A percentile compares a stretch with the other conserved stretches of the same genome.
Evolutionary conservation across 108 stramenopile genomes (phyloP).

Genomic region (Aureococcus anophagefferens): DNA sequence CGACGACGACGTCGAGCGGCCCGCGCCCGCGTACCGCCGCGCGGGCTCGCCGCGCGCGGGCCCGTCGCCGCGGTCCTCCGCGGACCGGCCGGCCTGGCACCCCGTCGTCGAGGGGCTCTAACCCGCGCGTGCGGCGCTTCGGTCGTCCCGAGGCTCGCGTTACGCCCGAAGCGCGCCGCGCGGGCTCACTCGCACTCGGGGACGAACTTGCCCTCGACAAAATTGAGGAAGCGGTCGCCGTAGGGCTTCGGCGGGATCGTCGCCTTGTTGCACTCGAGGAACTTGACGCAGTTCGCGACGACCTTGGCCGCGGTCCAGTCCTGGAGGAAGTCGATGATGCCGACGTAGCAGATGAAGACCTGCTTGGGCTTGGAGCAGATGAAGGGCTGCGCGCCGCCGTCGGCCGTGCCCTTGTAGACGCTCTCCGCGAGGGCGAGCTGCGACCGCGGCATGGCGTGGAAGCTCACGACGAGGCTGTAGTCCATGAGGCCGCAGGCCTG

Average conservation of each 20-base stretch:
- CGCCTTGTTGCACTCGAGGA: neutral
- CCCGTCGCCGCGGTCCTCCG: no score
- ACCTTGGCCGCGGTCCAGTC: slow-evolving; percentile 64
- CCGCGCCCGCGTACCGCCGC: no score
- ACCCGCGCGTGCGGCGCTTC: no score
- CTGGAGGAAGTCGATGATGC: slow-evolving; percentile 79
- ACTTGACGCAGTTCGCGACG: slow-evolving; percentile 54
- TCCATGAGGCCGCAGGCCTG: slow-evolving; percentile 64
- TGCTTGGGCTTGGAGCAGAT: neutral
- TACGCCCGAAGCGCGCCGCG: no score
- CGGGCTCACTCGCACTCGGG: neutral
- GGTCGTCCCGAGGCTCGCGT: no score
- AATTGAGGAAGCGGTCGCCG: neutral
- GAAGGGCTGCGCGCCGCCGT: neutral
- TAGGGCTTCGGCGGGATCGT: neutral
- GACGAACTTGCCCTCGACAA: neutral
- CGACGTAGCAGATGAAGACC: slow-evolving; percentile 42
- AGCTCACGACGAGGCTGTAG: slow-evolving; percentile 62
- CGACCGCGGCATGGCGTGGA: neutral
- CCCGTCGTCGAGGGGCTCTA: no score
- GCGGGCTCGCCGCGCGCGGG: no score
- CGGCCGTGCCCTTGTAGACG: neutral
- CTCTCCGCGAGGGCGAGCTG: no score
- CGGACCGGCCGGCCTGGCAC: no score
- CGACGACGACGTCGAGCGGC: no score